These are phyloP conservation scores for Kazachstania taianensis DNA, from an alignment of 805 yeast genomes.

Conservation along the genomic window DNA sequence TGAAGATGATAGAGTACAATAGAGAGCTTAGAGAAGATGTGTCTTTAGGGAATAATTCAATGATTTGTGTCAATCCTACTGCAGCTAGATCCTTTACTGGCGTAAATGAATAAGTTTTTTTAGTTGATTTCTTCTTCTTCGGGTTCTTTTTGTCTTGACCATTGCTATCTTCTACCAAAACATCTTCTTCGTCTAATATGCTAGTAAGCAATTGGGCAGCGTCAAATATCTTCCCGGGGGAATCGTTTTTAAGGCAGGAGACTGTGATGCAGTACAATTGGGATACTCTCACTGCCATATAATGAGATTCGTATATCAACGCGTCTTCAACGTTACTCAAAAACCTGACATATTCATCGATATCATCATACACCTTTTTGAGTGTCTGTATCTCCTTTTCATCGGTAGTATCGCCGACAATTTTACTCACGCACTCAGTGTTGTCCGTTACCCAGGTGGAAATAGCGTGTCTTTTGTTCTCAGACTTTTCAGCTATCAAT, in stretches of 20 bases:
- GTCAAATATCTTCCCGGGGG: constrained; percentile 22
- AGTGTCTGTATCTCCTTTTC: not conserved
- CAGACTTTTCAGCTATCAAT: constrained; percentile 5
- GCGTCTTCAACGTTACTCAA: constrained; percentile 8
- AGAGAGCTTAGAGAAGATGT: constrained; percentile 29
- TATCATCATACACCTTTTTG: constrained; percentile 6
- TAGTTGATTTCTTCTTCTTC: constrained; percentile 17
- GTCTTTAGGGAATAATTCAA: constrained; percentile 27
- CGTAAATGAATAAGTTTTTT: constrained; percentile 15
- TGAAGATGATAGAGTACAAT: constrained; percentile 23
- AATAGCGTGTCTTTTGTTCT: constrained; percentile 16
- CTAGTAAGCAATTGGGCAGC: constrained; percentile 19
- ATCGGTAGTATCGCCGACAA: not conserved
- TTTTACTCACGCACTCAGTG: constrained; percentile 5
- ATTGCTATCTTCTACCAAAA: constrained; percentile 2
- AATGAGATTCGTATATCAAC: constrained; percentile 16
- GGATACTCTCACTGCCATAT: constrained; percentile 14
- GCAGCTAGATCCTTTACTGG: constrained; percentile 25
- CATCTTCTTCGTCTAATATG: constrained; percentile 23
- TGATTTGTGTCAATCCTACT: constrained; percentile 23
- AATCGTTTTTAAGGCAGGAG: constrained; percentile 7
- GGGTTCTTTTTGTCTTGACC: constrained; percentile 10
- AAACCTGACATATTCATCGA: constrained; percentile 9
- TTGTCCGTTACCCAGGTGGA: constrained; percentile 16
- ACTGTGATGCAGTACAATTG: constrained; percentile 15